A percentile compares a stretch with the other conserved stretches of the same genome.
Conservation (phyloP, 2,329 filamentous ascomycete species). For the Cordyceps farinosa region DNA sequence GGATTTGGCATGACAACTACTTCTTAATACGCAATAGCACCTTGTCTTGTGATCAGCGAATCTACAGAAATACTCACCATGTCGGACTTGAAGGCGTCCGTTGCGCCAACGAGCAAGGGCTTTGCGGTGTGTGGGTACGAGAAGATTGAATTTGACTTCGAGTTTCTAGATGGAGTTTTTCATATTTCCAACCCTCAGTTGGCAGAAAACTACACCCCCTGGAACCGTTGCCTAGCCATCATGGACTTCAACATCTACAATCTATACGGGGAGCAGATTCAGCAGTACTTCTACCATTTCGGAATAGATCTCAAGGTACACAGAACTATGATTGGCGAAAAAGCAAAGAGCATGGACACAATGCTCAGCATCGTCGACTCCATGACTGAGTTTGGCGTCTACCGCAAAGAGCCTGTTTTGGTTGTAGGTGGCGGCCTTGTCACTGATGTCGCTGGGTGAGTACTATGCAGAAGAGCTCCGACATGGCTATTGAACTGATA, state of each 20-base stretch:
- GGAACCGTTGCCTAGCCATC: conserved; percentile 63
- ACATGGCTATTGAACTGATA: conserved; percentile 24
- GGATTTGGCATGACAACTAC: neutral
- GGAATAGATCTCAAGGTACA: conserved; percentile 61
- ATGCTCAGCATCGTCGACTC: conserved; percentile 67
- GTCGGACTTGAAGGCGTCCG: conserved; percentile 49
- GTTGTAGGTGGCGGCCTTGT: conserved; percentile 66
- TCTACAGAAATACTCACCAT: neutral
- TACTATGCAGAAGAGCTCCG: conserved; percentile 27
- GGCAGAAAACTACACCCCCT: conserved; percentile 61
- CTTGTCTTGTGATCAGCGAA: neutral
- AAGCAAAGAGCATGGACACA: conserved; percentile 70
- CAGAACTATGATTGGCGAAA: conserved; percentile 72
- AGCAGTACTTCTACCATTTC: conserved; percentile 64
- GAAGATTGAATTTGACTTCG: conserved; percentile 74
- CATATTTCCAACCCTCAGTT: conserved; percentile 57
- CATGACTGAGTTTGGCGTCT: conserved; percentile 71
- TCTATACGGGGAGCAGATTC: conserved; percentile 63
- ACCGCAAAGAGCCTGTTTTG: conserved; percentile 64
- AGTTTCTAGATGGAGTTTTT: conserved; percentile 68
- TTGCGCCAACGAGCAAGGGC: conserved; percentile 59
- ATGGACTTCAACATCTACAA: conserved; percentile 70
- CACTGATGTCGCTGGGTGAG: conserved; percentile 71
- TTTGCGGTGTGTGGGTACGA: conserved; percentile 72
- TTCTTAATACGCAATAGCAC: no score